A percentile compares a stretch with the other conserved stretches of the same genome.
Conservation (phyloP, 345 rosid genomes). For the Eucalyptus cloeziana region DNA sequence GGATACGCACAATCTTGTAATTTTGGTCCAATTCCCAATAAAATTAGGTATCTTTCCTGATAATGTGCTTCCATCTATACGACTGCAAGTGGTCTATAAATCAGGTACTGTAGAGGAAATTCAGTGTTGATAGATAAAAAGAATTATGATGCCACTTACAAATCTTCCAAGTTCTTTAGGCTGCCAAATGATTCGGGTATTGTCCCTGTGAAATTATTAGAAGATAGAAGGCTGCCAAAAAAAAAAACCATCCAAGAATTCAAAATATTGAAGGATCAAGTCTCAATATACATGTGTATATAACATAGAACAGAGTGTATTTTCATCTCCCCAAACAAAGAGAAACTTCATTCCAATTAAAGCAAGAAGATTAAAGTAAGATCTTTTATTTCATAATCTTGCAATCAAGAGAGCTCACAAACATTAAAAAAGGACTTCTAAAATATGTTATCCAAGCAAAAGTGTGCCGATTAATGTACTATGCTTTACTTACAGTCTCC, state of each 20-base stretch:
- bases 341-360: background rate
- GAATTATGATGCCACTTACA: slow-evolving; percentile 44
- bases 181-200: slow-evolving; percentile 63
- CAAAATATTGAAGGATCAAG: background rate
- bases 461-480: background rate
- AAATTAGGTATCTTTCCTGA: slow-evolving; percentile 72
- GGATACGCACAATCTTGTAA: slow-evolving; percentile 46
- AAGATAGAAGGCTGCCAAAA: slow-evolving; percentile 43
- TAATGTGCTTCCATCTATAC: slow-evolving; percentile 64
- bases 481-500: slow-evolving; percentile 2
- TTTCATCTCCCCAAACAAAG: background rate
- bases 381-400: background rate
- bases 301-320: background rate
- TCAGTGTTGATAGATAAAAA: background rate
- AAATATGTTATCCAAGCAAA: background rate
- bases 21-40: slow-evolving; percentile 70
- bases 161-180: slow-evolving; percentile 50
- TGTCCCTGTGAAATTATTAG: slow-evolving; percentile 56
- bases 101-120: background rate
- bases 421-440: background rate
- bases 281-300: background rate
- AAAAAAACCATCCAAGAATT: background rate
- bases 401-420: background rate
- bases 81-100: slow-evolving; percentile 24
- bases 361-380: background rate